These are phyloP conservation scores for Fusarium graminum DNA, from an alignment of 2,329 filamentous ascomycete genomes.

Conservation along the genomic window DNA sequence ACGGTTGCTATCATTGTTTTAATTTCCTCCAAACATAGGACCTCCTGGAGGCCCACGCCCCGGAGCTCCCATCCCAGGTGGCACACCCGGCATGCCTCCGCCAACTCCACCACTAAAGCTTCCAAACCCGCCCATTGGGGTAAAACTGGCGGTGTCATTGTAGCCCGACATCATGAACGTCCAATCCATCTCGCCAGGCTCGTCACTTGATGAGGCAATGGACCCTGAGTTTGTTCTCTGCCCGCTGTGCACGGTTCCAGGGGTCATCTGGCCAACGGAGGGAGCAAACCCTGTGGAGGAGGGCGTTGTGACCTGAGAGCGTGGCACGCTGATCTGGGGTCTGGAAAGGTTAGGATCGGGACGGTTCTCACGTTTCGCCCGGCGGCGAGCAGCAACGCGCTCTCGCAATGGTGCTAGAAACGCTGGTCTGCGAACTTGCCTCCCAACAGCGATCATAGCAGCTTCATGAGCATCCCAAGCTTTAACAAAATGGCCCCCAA, in stretches of 20 bases:
- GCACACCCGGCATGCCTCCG: constrained; percentile 45
- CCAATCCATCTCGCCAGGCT: constrained; percentile 62
- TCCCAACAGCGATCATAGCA: constrained; percentile 61
- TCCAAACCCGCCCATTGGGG: constrained; percentile 49
- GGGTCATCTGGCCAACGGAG: constrained; percentile 43
- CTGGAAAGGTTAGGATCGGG: constrained; percentile 40
- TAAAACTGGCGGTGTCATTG: constrained; percentile 51
- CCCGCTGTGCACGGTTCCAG: constrained; percentile 19
- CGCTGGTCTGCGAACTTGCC: constrained; percentile 57
- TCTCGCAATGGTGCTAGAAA: constrained; percentile 65
- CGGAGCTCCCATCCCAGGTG: constrained; percentile 37
- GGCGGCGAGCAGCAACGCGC: constrained; percentile 55
- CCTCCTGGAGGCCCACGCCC: constrained; percentile 35
- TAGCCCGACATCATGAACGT: constrained; percentile 61
- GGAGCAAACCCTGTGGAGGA: constrained; percentile 53
- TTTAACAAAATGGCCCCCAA: constrained; percentile 70
- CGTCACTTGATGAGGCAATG: constrained; percentile 46
- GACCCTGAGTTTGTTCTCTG: constrained; percentile 36
- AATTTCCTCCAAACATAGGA: constrained; percentile 49
- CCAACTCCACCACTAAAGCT: constrained; percentile 47
- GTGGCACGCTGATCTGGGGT: constrained; percentile 47
- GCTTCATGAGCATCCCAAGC: constrained; percentile 71
- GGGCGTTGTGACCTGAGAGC: constrained; percentile 37
- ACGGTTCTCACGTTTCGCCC: constrained; percentile 50
- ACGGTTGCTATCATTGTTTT: constrained; percentile 23